These are phyloP conservation scores for Linum lewisii DNA, from an alignment of 345 rosid species.

Conservation along the genomic window DNA sequence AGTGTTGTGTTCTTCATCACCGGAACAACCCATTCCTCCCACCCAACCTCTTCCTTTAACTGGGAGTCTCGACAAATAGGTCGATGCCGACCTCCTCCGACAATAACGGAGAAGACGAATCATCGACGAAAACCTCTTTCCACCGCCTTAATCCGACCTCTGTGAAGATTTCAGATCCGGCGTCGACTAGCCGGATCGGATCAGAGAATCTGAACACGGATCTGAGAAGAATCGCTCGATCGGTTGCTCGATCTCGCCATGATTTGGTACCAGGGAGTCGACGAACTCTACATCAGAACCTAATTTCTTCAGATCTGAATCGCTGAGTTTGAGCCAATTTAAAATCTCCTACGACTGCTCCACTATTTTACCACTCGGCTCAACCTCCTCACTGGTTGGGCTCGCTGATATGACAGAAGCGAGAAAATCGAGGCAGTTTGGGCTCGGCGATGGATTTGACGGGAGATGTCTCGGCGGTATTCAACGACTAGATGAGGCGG, in stretches of 20 bases:
- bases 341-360: neutral
- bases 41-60: no score
- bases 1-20: conserved; percentile 6
- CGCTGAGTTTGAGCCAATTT: neutral
- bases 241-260: conserved; percentile 13
- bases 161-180: conserved; percentile 23
- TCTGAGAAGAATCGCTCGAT: conserved; percentile 27
- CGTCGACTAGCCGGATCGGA: conserved; percentile 28
- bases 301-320: neutral
- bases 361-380: neutral
- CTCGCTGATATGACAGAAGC: conserved; percentile 15
- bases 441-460: conserved; percentile 23
- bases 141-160: no score
- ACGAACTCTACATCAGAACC: neutral
- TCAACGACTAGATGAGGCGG: conserved; percentile 76
- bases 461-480: conserved; percentile 33
- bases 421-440: conserved; percentile 32
- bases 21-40: no score
- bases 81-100: no score
- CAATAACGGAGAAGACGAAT: no score
- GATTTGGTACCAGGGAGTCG: neutral
- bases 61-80: no score
- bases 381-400: neutral
- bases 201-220: conserved; percentile 32
- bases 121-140: no score